A percentile compares a stretch with the other conserved stretches of the same genome.
Conservation (phyloP, 345 rosid species). For the Eucalyptus regnans region DNA sequence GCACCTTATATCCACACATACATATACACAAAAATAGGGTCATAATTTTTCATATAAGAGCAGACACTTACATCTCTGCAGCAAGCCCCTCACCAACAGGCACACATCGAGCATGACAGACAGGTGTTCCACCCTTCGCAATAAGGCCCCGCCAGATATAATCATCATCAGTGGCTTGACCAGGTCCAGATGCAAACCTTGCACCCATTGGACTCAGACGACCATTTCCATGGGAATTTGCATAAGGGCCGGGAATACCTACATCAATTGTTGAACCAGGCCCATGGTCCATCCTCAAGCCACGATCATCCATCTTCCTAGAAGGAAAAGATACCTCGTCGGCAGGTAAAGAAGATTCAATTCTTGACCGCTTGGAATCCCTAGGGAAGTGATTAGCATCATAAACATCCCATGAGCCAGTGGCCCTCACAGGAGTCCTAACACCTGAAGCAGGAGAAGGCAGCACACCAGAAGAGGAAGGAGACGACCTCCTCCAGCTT, state of each 20-base stretch:
- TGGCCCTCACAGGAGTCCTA: conserved; percentile 36
- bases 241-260: conserved; percentile 10
- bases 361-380: conserved; percentile 58
- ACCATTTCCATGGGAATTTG: conserved; percentile 17
- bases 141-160: conserved; percentile 63
- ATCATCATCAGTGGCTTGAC: conserved; percentile 33
- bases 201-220: conserved; percentile 32
- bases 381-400: conserved; percentile 48
- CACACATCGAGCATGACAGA: conserved; percentile 67
- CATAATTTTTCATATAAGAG: not conserved
- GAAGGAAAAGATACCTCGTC: conserved; percentile 38
- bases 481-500: conserved; percentile 64
- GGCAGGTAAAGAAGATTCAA: conserved; percentile 33
- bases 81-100: conserved; percentile 44
- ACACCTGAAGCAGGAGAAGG: conserved; percentile 44
- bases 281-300: conserved; percentile 32
- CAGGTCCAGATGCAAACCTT: conserved; percentile 13
- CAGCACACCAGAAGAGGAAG: conserved; percentile 39
- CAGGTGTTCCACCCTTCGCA: conserved; percentile 76
- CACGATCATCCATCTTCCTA: conserved; percentile 42
- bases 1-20: not conserved
- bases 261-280: conserved; percentile 32
- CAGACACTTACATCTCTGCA: conserved; percentile 46
- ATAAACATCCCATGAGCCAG: conserved; percentile 69
- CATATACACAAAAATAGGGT: not conserved